phyloP scores from a whole-genome alignment of 2,329 filamentous ascomycete species.

The Colletotrichum somersetense region DNA sequence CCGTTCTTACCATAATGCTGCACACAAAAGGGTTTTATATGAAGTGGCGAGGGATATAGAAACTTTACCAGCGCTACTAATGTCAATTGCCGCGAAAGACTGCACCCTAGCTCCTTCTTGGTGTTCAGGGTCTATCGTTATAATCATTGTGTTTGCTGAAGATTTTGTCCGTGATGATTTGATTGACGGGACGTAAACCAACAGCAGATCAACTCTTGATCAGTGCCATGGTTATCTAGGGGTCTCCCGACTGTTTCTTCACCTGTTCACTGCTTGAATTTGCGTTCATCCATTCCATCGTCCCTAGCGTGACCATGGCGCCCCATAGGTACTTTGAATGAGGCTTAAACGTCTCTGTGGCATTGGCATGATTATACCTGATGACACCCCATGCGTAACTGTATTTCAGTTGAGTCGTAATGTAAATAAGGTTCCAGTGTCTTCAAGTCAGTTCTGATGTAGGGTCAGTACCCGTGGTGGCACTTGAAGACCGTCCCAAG shows the following conservation, averaged over 20 bases:
- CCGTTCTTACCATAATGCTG: constrained; percentile 36
- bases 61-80: constrained; percentile 33
- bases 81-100: constrained; percentile 38
- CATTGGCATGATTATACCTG: constrained; percentile 33
- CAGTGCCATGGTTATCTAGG: constrained; percentile 3
- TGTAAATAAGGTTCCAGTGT: neutral
- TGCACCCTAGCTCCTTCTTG: constrained; percentile 42
- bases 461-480: constrained; percentile 38
- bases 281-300: constrained; percentile 43
- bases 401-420: neutral
- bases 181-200: too few relatives aligned
- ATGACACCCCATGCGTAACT: constrained; percentile 36
- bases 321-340: constrained; percentile 44
- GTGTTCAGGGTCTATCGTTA: constrained; percentile 44
- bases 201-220: neutral
- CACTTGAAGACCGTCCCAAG: constrained; percentile 43
- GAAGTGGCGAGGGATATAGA: constrained; percentile 43
- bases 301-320: constrained; percentile 40
- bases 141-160: constrained; percentile 42
- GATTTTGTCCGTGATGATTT: constrained; percentile 1
- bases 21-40: constrained; percentile 26
- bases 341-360: constrained; percentile 29
- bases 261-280: constrained; percentile 41
- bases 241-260: constrained; percentile 43
- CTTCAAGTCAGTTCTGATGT: constrained; percentile 28